phyloP scores from a whole-genome alignment of 306 rosid species.

The Carpinus fangiana region DNA sequence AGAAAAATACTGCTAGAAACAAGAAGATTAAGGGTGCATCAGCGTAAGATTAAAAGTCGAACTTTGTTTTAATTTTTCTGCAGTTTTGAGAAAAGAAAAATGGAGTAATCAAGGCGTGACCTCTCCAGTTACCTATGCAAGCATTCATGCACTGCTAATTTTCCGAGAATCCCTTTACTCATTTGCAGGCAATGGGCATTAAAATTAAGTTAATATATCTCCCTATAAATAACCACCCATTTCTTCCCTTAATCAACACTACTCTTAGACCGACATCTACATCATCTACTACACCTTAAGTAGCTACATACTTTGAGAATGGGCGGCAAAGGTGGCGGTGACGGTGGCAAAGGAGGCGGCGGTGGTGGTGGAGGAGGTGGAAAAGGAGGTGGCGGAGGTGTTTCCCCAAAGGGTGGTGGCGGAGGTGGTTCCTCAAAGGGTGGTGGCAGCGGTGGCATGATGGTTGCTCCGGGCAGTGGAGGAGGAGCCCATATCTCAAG shows the following conservation, averaged over 20 bases:
- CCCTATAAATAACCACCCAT: no score
- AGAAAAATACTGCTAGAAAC: no score
- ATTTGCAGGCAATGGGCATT: no score
- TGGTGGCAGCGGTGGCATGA: background rate
- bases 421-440: background rate
- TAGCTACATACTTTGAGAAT: background rate
- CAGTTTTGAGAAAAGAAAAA: background rate
- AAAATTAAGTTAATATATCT: no score
- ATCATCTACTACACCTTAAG: background rate
- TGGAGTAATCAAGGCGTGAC: background rate
- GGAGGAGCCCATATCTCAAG: slow-evolving; percentile 5
- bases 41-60: no score
- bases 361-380: background rate
- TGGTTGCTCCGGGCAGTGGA: slow-evolving; percentile 15
- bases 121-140: background rate
- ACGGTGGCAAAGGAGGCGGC: background rate
- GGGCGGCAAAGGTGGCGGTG: background rate
- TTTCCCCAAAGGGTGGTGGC: background rate
- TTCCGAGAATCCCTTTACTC: no score
- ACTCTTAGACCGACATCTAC: background rate
- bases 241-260: no score
- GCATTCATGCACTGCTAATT: background rate
- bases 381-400: background rate
- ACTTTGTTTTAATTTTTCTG: no score
- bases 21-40: no score